Evolutionary conservation across 2,329 filamentous ascomycete species (phyloP), one percentile per base, ranked within the genome.

Genomic region (Colletotrichum sidae): DNA sequence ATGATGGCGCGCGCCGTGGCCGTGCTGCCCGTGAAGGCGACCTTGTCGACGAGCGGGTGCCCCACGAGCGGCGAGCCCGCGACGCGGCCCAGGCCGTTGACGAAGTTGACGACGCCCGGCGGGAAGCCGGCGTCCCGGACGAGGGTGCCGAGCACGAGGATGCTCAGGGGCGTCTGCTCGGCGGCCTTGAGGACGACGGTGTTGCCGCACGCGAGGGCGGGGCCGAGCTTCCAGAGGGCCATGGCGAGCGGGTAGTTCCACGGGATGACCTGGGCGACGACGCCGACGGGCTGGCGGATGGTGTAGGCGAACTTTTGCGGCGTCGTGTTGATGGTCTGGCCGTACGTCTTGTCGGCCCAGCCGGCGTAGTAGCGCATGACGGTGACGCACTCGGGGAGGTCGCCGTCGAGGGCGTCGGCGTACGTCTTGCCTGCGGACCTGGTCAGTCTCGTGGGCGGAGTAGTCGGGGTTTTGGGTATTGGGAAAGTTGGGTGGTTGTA

Each of bases 11-110:
- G 86, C 10, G 89, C 92, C 0, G 91, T 94, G 2, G 81, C 80
- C 0, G 92, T 94, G 10, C 88, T 91, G 47, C 92, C 92, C 0
- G 92, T 94, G 69, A 94, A 95, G 0, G 92, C 90, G 67, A 95
- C 83, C 81, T 94, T 94, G 72, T 92, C 89, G 13, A 95, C 84
- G 42, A 85, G 85, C 38, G 87, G 78, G 73, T 95, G 92, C 52
- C 84, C 82, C 1, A 88, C 89, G 8, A 94, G 82, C 0, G 90
- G 88, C 6, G 88, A 83, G 13, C 92, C 92, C 0, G 90, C 89
- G 38, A 88, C 88, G 37, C 83, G 82, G 35, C 92, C 92, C 62
- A 88, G 84, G 0, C 92, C 92, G 68, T 93, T 93, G 63, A 93
- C 75, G 60, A 94, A 85, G 75, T 94, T 94, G 69, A 94, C 78